Conservation (phyloP, 2,329 filamentous ascomycete species). For the Rosellinia necatrix region DNA sequence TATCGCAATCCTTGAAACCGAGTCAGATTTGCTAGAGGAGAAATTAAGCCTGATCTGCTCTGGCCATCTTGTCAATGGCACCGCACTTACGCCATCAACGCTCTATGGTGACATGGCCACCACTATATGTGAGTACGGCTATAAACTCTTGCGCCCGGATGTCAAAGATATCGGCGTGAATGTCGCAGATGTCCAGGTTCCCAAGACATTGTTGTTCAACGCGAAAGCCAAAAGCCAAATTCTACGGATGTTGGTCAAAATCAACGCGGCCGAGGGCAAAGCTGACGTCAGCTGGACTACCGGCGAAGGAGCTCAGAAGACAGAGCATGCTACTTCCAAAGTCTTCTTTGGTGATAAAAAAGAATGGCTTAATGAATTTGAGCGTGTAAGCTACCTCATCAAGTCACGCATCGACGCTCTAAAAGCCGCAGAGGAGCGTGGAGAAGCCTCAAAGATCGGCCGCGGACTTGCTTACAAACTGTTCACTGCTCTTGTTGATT, state of each 20-base stretch:
- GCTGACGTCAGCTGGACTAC: constrained; percentile 64
- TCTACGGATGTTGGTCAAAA: constrained; percentile 63
- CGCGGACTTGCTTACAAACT: constrained; percentile 80
- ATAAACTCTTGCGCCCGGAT: constrained; percentile 64
- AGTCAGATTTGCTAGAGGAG: constrained; percentile 67
- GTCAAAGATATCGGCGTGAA: constrained; percentile 63
- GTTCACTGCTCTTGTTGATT: constrained; percentile 61
- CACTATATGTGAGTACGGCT: constrained; percentile 69
- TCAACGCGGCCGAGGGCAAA: constrained; percentile 58
- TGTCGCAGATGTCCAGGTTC: constrained; percentile 69
- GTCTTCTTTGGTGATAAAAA: constrained; percentile 65
- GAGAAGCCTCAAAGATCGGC: constrained; percentile 72
- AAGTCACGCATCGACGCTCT: constrained; percentile 64
- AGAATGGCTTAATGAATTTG: constrained; percentile 67
- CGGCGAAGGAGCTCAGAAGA: constrained; percentile 61
- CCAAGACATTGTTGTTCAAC: constrained; percentile 69
- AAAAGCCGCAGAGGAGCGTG: constrained; percentile 63
- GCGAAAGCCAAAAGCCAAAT: constrained; percentile 56
- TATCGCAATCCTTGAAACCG: constrained; percentile 63
- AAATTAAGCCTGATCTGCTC: constrained; percentile 65
- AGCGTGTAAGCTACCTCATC: constrained; percentile 71
- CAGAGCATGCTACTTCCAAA: constrained; percentile 65
- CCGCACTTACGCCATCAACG: constrained; percentile 66
- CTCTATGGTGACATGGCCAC: constrained; percentile 55
- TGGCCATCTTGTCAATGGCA: constrained; percentile 71